Evolutionary conservation across 208 protist species (phyloP), one percentile per base, ranked within the genome.

Genomic region (Angomonas desouzai): DNA sequence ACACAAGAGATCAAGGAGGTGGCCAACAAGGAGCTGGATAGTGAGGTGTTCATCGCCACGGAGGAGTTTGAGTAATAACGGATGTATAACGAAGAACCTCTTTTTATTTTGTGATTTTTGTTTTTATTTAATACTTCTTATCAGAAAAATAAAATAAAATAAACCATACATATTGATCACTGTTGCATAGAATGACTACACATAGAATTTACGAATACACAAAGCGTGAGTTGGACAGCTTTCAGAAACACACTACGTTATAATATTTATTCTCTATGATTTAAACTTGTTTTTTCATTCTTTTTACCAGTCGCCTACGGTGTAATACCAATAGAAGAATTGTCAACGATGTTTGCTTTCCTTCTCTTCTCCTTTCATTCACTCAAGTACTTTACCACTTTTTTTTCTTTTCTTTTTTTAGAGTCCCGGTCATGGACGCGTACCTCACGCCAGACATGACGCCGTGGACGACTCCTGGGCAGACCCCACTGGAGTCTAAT

Each of bases 31-130:
- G 81, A 59, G 6, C 43, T 91, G 7, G 75, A 89, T 55, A 71
- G 68, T 61, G 88, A 94, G 53, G 75, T 88, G 3, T 91, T 94
- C 64, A 85, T 94, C 28, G 88, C 78, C 2, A 94, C 89, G 1
- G 69, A 87, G 40, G 89, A 94, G 64, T 94, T 67, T 59, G 85
- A 92, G 55, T 91, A 83, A 58, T 4, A 20, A 4, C 9, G 28
- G 13, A 56, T 13, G n/a, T n/a, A n/a, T n/a, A n/a, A n/a, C n/a
- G n/a, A n/a, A n/a, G n/a, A n/a, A n/a, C n/a, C n/a, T n/a, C n/a
- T n/a, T n/a, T n/a, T n/a, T n/a, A n/a, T n/a, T n/a, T n/a, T n/a
- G n/a, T n/a, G n/a, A n/a, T n/a, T n/a, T n/a, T n/a, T n/a, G n/a
- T n/a, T n/a, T n/a, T n/a, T n/a, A n/a, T n/a, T n/a, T n/a, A n/a